Base-by-base conservation (phyloP, 2,329 filamentous ascomycete genomes). In the Bipolaris zeicola region DNA sequence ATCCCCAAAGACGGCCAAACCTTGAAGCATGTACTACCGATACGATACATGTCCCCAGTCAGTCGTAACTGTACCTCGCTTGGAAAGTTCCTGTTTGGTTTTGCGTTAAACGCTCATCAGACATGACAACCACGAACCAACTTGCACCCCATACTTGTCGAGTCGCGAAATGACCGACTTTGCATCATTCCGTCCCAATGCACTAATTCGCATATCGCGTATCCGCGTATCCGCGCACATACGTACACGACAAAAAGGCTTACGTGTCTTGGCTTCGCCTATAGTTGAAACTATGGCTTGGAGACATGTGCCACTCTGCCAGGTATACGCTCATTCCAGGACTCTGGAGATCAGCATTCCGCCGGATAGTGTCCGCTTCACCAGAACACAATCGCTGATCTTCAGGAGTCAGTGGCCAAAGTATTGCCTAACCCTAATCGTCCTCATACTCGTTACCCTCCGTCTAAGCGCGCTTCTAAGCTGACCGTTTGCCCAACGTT, bases 311-410 rank as follows among this genome's bases (percentile, higher is more conserved):
- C 53, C 13, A 42, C 22, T 13, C 43, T 47, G 42, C 34, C 49
- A 47, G 49, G 20, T 46, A 46, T 42, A 52, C n/a, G 26, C 53
- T 44, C 38, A 37, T 56, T 42, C 53, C 53, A 41, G 43, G 14
- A 13, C 37, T 31, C 36, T 52, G 53, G 53, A 41, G 49, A 52
- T 56, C 43, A 47, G 18, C 49, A 43, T 33, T 45, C 36, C 20
- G 42, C 41, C 34, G 37, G 46, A 37, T 56, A 56, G 53, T 47
- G 49, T 48, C 53, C 53, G 53, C 48, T 56, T 28, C 38, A 46
- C 22, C 50, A 52, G 41, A 43, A 43, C 41, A 49, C 46, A 46
- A 46, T 52, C 28, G 42, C 26, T 37, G 49, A 56, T 56, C 43
- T 52, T 42, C 37, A 50, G 36, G 53, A 47, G 49, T 34, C 52